A percentile compares a stretch with the other conserved stretches of the same genome.
Conservation (phyloP, 2,329 filamentous ascomycete genomes). For the Fusarium graminum region DNA sequence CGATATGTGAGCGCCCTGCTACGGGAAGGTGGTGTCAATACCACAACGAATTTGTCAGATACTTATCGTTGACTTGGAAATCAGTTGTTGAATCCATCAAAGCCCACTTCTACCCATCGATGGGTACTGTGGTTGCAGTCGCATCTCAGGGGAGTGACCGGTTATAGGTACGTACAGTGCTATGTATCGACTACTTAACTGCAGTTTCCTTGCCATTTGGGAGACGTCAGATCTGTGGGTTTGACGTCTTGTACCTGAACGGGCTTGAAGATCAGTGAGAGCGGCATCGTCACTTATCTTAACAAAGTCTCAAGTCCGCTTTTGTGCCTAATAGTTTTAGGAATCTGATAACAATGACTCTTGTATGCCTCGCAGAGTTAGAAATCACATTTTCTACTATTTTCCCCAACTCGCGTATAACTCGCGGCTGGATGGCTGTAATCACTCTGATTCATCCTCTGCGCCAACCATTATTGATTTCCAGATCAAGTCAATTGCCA, state of each 20-base stretch:
- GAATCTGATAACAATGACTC: too few relatives aligned
- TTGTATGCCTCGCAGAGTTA: too few relatives aligned
- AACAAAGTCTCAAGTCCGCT: slow-evolving; percentile 9
- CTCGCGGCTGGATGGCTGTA: slow-evolving; percentile 10
- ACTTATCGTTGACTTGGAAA: slow-evolving; percentile 6
- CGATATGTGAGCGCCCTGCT: slow-evolving; percentile 20
- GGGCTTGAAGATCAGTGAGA: background rate
- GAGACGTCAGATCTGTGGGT: slow-evolving; percentile 1
- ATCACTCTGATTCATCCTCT: background rate
- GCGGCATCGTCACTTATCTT: background rate
- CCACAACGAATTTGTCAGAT: slow-evolving; percentile 14
- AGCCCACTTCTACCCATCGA: slow-evolving; percentile 2
- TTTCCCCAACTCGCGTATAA: too few relatives aligned
- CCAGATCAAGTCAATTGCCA: too few relatives aligned
- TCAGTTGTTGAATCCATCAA: slow-evolving; percentile 2
- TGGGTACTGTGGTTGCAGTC: slow-evolving; percentile 2
- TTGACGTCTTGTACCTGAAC: background rate
- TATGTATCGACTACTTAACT: background rate
- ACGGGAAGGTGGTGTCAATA: slow-evolving; percentile 17
- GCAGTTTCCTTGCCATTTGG: background rate
- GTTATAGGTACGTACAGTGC: slow-evolving; percentile 24
- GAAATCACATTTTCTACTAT: too few relatives aligned
- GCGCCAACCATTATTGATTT: too few relatives aligned
- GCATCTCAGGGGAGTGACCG: slow-evolving; percentile 14
- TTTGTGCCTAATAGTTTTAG: slow-evolving; percentile 3